Evolutionary conservation across 1,284 basidiomycete species (phyloP).

Genomic region (Hymenochaete sp.): DNA sequence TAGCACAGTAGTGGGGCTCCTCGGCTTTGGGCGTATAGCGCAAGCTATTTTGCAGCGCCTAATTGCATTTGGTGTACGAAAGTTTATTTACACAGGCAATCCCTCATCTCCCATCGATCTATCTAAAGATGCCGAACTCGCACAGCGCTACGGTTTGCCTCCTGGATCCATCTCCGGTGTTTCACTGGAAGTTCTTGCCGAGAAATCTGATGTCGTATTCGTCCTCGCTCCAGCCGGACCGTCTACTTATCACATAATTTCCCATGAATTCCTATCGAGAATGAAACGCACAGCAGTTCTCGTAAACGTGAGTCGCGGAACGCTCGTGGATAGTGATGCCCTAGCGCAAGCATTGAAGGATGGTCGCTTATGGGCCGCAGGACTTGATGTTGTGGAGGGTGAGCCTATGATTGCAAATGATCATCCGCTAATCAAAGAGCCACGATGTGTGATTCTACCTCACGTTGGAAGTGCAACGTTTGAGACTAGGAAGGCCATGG

Average conservation of each 20-base stretch:
- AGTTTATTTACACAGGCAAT: conserved; percentile 57
- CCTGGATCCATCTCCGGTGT: conserved; percentile 48
- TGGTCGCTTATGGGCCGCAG: conserved; percentile 83
- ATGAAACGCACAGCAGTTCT: conserved; percentile 83
- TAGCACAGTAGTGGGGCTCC: conserved; percentile 56
- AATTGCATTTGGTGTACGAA: conserved; percentile 66
- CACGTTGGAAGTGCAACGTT: conserved; percentile 87
- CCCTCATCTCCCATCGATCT: conserved; percentile 36
- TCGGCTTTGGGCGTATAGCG: conserved; percentile 91
- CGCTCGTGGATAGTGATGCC: conserved; percentile 84
- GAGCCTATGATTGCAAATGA: conserved; percentile 68
- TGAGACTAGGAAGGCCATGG: conserved; percentile 82
- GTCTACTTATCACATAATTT: conserved; percentile 66
- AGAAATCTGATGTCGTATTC: conserved; percentile 72
- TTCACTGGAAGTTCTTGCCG: conserved; percentile 58
- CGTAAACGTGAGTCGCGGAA: conserved; percentile 74
- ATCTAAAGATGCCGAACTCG: conserved; percentile 45
- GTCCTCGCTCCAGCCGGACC: conserved; percentile 76
- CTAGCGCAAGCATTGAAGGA: conserved; percentile 72
- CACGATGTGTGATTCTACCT: conserved; percentile 75
- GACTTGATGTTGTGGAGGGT: conserved; percentile 88
- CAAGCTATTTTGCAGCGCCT: conserved; percentile 73
- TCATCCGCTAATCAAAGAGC: conserved; percentile 75
- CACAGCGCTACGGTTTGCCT: conserved; percentile 37
- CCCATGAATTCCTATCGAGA: conserved; percentile 59